Base-by-base conservation (phyloP, 345 rosid species). In the Gossypium turneri region DNA sequence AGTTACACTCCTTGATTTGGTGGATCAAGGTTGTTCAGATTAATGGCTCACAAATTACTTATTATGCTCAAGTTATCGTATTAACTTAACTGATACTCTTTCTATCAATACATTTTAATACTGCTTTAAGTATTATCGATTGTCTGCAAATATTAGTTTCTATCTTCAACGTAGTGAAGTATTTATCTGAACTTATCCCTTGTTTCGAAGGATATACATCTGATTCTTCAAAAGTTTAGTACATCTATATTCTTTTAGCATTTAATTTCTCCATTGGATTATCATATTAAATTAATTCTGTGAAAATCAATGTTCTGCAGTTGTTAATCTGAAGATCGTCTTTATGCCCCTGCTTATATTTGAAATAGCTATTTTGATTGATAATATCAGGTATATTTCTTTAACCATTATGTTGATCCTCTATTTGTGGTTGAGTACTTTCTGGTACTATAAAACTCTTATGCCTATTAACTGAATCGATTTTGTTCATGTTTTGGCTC, bases 321-420 rank as follows among this genome's bases (percentile, higher is more conserved):
- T 76, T 83, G 86, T 94, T 47, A 78, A 82, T 84, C 84, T 94
- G 85, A 92, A 89, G 92, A 84, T 90, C 79, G 92, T 94, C 56
- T 90, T 90, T 77, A 75, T 94, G 52, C 98, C 97, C 15, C 77
- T 90, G 83, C 82, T 94, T 83, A 92, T 83, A 24, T 87, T 90
- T 52, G 89, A 90, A 86, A 75, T 83, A 41, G 88, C 94, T 62
- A 83, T 92, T 79, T 84, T 94, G 82, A 76, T 90, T 22, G 98
- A 94, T 73, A 94, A 94, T 79, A 85, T 92, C 90, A 90, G 98
- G 98, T 92, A 90, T 43, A 5, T 72, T 77, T 57, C 72, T 76
- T 57, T 34, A 9, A 25, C 52, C 58, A 4, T 7, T 74, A 50
- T 43, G 51, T 19, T 64, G 41, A 13, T 72, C 15, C 27, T 57